phyloP scores from a whole-genome alignment of 768 basidiomycete genomes.

The Multifurca ochricompacta region DNA sequence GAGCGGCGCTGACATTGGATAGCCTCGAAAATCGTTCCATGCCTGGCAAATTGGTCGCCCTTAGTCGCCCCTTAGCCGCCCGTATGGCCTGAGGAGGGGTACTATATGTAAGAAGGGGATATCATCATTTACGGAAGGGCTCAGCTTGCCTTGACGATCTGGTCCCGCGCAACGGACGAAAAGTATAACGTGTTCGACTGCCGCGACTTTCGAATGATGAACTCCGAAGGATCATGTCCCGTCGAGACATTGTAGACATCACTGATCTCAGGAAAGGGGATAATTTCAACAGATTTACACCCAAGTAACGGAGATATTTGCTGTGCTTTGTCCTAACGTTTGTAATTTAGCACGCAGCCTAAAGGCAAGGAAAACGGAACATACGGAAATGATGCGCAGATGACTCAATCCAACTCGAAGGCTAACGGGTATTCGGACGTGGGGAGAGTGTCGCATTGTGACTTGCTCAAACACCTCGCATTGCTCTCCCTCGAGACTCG shows the following conservation, averaged over 20 bases:
- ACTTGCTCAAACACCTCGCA: slow-evolving; percentile 50
- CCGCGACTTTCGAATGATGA: slow-evolving; percentile 67
- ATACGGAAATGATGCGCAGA: slow-evolving; percentile 68
- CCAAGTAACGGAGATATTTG: slow-evolving; percentile 59
- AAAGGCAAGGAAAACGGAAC: slow-evolving; percentile 22
- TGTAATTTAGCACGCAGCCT: slow-evolving; percentile 9
- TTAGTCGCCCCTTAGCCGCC: slow-evolving; percentile 63
- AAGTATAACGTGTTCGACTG: slow-evolving; percentile 72
- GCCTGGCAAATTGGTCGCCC: slow-evolving; percentile 43
- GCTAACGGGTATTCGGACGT: slow-evolving; percentile 64
- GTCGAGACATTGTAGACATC: slow-evolving; percentile 80
- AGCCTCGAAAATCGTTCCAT: slow-evolving; percentile 67
- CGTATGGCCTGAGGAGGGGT: slow-evolving; percentile 49
- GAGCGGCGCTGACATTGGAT: slow-evolving; percentile 76
- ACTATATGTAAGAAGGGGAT: not conserved
- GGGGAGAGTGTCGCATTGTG: slow-evolving; percentile 56
- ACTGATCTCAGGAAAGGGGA: slow-evolving; percentile 72
- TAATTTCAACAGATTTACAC: slow-evolving; percentile 76
- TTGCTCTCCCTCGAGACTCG: slow-evolving; percentile 53
- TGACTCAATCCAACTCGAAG: slow-evolving; percentile 63
- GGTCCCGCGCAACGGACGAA: slow-evolving; percentile 59
- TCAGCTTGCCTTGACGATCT: slow-evolving; percentile 58
- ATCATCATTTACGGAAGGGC: not conserved
- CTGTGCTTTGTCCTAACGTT: slow-evolving; percentile 54
- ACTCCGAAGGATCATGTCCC: slow-evolving; percentile 69